Percentiles rank a stretch among this genome's conserved stretches.
Conservation (phyloP, 192 early-diverging fungal genomes). For the Coemansia sp. region DNA sequence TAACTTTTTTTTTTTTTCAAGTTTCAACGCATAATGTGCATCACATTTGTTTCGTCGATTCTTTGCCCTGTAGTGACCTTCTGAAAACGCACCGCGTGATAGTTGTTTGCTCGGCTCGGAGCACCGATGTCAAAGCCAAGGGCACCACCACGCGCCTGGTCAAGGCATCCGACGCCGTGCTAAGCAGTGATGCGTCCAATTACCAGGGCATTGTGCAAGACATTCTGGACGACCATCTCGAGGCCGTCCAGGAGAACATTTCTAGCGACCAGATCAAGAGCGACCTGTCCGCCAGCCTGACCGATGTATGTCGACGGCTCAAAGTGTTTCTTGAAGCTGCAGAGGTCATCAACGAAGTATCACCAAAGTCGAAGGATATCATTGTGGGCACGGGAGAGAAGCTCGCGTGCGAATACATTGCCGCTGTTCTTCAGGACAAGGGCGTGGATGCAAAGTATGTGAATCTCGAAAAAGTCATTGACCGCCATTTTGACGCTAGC, state of each 20-base stretch:
- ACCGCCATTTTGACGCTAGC: conserved; percentile 74
- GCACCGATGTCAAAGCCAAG: conserved; percentile 79
- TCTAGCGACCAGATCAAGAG: conserved; percentile 52
- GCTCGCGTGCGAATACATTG: conserved; percentile 86
- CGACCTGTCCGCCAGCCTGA: conserved; percentile 63
- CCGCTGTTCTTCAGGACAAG: conserved; percentile 74
- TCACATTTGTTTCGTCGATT: not conserved
- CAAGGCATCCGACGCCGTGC: conserved; percentile 49
- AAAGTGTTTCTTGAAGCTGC: conserved; percentile 88
- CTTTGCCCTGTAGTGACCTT: conserved; percentile 64
- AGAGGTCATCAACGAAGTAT: conserved; percentile 95
- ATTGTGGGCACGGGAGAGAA: conserved; percentile 95
- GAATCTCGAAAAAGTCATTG: conserved; percentile 83
- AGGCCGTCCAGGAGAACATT: conserved; percentile 63
- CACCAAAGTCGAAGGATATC: conserved; percentile 92
- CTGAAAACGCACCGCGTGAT: conserved; percentile 74
- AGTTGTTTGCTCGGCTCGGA: conserved; percentile 96
- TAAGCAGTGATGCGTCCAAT: conserved; percentile 38
- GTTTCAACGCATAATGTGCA: no score
- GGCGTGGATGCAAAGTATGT: conserved; percentile 84
- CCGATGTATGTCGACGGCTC: conserved; percentile 75
- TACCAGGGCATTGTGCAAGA: conserved; percentile 78
- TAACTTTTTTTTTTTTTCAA: no score
- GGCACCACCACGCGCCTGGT: conserved; percentile 84
- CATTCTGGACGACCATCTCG: conserved; percentile 80